Percentiles rank a stretch among this genome's conserved stretches.
Conservation (phyloP, 768 basidiomycete species). For the Lactarius sanguifluus region DNA sequence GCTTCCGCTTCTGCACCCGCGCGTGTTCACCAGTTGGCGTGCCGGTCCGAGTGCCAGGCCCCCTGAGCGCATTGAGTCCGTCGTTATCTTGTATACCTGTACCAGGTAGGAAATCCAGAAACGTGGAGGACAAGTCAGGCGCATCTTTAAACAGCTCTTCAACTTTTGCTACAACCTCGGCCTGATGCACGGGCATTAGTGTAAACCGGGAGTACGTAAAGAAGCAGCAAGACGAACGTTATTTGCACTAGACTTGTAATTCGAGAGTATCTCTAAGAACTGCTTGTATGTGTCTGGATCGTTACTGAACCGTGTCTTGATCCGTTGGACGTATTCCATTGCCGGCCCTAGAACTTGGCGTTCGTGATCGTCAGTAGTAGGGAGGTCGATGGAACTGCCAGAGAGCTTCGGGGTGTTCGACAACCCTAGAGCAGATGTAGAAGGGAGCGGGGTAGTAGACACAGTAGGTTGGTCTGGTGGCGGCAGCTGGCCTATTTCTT, state of each 20-base stretch:
- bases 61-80: slow-evolving; percentile 20
- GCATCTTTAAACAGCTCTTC: slow-evolving; percentile 71
- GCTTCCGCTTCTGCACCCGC: slow-evolving; percentile 42
- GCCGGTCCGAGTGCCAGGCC: slow-evolving; percentile 29
- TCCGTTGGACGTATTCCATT: slow-evolving; percentile 94
- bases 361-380: slow-evolving; percentile 21
- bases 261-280: slow-evolving; percentile 75
- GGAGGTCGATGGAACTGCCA: slow-evolving; percentile 14
- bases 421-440: slow-evolving; percentile 22
- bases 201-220: slow-evolving; percentile 20
- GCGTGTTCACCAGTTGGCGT: slow-evolving; percentile 38
- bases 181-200: slow-evolving; percentile 38
- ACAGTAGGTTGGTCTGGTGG: slow-evolving; percentile 14
- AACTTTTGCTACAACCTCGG: slow-evolving; percentile 68
- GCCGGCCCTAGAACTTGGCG: slow-evolving; percentile 61
- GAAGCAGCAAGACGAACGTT: slow-evolving; percentile 42
- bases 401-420: slow-evolving; percentile 17
- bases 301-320: slow-evolving; percentile 79
- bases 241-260: slow-evolving; percentile 53
- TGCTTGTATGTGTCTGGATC: slow-evolving; percentile 83
- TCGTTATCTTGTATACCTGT: slow-evolving; percentile 15
- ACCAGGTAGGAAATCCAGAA: slow-evolving; percentile 71
- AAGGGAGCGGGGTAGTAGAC: slow-evolving; percentile 23
- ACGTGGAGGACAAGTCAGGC: slow-evolving; percentile 71
- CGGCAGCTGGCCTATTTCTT: neutral